These are phyloP conservation scores for Chlamydomonas reinhardtii DNA, from an alignment of 163 green algal species.

Conservation along the genomic window DNA sequence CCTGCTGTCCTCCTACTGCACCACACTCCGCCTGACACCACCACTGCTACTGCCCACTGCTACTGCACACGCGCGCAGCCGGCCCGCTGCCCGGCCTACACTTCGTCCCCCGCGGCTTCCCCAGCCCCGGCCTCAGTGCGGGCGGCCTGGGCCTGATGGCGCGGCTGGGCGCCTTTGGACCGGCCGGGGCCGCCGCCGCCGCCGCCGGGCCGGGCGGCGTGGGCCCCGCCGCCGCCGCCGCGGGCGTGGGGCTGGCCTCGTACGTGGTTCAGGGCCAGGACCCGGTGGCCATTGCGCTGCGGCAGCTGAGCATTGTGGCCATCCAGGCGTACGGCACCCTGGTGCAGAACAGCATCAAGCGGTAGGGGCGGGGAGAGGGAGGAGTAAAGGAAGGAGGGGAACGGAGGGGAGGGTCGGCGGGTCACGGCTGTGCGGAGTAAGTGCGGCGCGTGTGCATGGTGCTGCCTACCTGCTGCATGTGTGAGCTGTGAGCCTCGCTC, in stretches of 20 bases:
- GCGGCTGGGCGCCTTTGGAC: not conserved
- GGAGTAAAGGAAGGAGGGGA: not conserved
- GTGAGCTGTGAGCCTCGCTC: too few species aligned
- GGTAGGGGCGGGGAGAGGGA: not conserved
- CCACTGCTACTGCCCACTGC: too few species aligned
- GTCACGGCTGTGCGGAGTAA: too few species aligned
- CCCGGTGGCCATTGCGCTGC: slow-evolving; percentile 37
- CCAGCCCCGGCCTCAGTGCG: not conserved
- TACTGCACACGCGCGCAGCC: not conserved
- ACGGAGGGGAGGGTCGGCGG: too few species aligned
- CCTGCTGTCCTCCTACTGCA: too few species aligned
- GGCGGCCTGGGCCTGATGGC: not conserved
- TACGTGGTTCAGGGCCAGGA: slow-evolving; percentile 18
- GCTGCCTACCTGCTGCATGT: too few species aligned
- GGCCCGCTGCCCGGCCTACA: slow-evolving; percentile 11
- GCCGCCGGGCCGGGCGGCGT: not conserved
- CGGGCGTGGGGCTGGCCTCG: not conserved
- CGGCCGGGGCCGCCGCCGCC: not conserved
- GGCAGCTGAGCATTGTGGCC: slow-evolving; percentile 31
- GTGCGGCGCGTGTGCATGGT: too few species aligned
- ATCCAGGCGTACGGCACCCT: slow-evolving; percentile 31
- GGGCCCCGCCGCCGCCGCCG: not conserved
- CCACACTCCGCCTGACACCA: too few species aligned
- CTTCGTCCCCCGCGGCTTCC: slow-evolving; percentile 21
- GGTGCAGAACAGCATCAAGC: slow-evolving; percentile 39